Base-by-base conservation (phyloP, 2,329 filamentous ascomycete genomes). In the Diaporthe citriasiana region DNA sequence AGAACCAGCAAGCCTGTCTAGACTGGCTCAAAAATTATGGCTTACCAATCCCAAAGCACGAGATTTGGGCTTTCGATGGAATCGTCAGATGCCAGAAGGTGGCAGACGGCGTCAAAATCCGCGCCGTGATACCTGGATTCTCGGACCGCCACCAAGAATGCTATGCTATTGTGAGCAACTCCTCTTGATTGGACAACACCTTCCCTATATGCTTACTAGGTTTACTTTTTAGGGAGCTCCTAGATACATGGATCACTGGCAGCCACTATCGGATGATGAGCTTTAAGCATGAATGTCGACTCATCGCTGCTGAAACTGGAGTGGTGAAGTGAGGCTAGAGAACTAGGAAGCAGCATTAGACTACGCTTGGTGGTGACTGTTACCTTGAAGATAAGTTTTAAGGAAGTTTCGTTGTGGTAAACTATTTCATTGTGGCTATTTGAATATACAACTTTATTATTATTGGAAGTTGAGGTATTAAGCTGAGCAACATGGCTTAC, bases 211-310 rank as follows among this genome's bases (percentile, higher is more conserved):
- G 27, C 53, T 33, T 33, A 27, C 27, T 55, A 19, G 4, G 12
- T 22, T 33, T 55, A 33, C 5, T 9, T 35, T 55, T 17, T 22
- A 55, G 53, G 53, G 27, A 8, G 53, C 53, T 55, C 53, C 53
- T 33, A 55, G 33, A 55, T 55, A 55, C 33, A 33, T 55, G 53
- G 53, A 55, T 55, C 27, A 55, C 53, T 55, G 53, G 53, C 13
- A 33, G 27, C 53, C 53, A 55, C 27, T 33, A 33, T 55, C 27
- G 27, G 51, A 55, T 12, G 27, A 55, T 30, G 53, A 55, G 25
- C 15, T 33, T 55, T 15, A 33, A 53, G 51, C 42, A 45, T n/a
- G n/a, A n/a, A 47, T 19, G 15, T 19, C 15, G 45, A 53, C 51
- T 30, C 27, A 27, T 53, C 25, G 25, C 9, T 53, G 25, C 25